Evolutionary conservation across 345 rosid genomes (phyloP).

Genomic region (Rubroshorea leprosula): DNA sequence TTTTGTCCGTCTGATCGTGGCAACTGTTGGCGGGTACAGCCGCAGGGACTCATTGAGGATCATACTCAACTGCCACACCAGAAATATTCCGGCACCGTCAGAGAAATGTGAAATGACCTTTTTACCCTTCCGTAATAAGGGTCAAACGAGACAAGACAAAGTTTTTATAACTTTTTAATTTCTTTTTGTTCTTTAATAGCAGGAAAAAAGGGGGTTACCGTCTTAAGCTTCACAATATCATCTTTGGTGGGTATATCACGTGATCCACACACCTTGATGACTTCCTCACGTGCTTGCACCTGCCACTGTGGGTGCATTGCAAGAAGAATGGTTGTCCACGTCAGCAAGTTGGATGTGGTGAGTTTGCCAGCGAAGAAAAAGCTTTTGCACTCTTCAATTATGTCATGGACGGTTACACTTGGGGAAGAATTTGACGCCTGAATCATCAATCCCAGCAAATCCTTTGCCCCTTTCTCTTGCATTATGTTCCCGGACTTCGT

Average conservation of each 20-base stretch:
- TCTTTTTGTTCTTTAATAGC: not conserved
- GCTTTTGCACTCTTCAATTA: conserved; percentile 83
- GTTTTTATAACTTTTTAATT: too few relatives aligned
- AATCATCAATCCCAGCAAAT: conserved; percentile 52
- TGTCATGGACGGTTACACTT: conserved; percentile 40
- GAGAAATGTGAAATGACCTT: not conserved
- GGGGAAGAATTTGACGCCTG: conserved; percentile 34
- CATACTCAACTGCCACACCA: conserved; percentile 51
- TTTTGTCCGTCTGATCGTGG: conserved; percentile 59
- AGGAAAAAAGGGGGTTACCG: conserved; percentile 30
- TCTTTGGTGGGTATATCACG: conserved; percentile 69
- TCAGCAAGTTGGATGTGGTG: conserved; percentile 76
- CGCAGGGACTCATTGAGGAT: conserved; percentile 59
- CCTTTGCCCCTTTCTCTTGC: conserved; percentile 29
- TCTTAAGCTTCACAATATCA: conserved; percentile 68
- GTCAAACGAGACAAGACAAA: too few relatives aligned
- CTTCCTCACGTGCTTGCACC: conserved; percentile 78
- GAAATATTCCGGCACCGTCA: not conserved
- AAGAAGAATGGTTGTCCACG: conserved; percentile 75
- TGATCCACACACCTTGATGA: conserved; percentile 65
- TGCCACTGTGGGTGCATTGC: conserved; percentile 90
- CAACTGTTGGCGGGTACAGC: conserved; percentile 68
- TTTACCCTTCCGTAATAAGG: not conserved
- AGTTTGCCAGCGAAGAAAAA: conserved; percentile 94
- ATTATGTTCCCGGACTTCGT: conserved; percentile 2